phyloP scores from a whole-genome alignment of 2,329 filamentous ascomycete genomes.

The Cytospora paraplurivora region DNA sequence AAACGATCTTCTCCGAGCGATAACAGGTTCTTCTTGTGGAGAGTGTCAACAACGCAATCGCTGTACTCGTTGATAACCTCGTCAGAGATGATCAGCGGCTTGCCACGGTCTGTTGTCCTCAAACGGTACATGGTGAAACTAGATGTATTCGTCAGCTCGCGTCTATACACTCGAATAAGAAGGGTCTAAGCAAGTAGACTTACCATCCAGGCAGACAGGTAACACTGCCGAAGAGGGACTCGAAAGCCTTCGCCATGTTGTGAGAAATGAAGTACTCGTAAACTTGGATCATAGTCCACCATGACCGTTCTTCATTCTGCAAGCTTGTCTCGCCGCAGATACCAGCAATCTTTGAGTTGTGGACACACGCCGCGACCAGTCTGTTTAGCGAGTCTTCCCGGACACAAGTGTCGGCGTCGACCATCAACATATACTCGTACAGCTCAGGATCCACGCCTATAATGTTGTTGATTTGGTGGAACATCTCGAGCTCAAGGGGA shows the following conservation, averaged over 20 bases:
- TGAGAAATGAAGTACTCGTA: slow-evolving; percentile 99
- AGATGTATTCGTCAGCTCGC: slow-evolving; percentile 40
- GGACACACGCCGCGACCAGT: slow-evolving; percentile 87
- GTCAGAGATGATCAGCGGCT: slow-evolving; percentile 91
- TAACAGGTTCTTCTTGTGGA: slow-evolving; percentile 95
- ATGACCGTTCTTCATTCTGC: slow-evolving; percentile 91
- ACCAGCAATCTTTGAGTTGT: slow-evolving; percentile 93
- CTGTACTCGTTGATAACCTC: slow-evolving; percentile 85
- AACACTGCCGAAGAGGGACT: slow-evolving; percentile 95
- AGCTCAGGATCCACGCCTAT: slow-evolving; percentile 97
- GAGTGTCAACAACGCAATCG: slow-evolving; percentile 85
- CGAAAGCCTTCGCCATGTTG: slow-evolving; percentile 94
- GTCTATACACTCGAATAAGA: slow-evolving; percentile 9
- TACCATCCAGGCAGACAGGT: slow-evolving; percentile 99
- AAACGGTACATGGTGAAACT: slow-evolving; percentile 99
- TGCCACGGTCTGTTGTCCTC: slow-evolving; percentile 89
- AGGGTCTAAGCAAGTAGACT: slow-evolving; percentile 42
- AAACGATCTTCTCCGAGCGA: slow-evolving; percentile 96
- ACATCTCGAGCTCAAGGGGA: slow-evolving; percentile 94
- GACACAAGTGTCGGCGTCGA: slow-evolving; percentile 96
- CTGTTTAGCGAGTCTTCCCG: slow-evolving; percentile 89
- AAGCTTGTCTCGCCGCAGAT: slow-evolving; percentile 97
- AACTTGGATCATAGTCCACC: slow-evolving; percentile 99
- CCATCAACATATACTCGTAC: slow-evolving; percentile 96
- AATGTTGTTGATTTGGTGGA: slow-evolving; percentile 99